phyloP scores from a whole-genome alignment of 352 stramenopile species.

The Phytopythium kandeliae region DNA sequence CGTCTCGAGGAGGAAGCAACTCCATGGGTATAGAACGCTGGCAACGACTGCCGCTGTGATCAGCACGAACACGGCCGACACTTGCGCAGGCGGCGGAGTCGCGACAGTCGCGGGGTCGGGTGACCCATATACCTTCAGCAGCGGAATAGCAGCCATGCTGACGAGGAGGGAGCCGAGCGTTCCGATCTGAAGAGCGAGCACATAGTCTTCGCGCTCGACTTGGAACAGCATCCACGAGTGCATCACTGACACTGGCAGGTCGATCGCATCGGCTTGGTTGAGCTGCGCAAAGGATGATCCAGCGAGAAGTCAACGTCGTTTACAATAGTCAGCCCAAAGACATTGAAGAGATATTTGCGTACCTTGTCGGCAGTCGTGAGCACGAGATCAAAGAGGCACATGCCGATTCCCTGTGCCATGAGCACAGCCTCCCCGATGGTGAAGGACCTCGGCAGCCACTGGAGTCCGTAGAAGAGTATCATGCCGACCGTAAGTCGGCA shows the following conservation, averaged over 20 bases:
- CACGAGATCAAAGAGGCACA: constrained; percentile 42
- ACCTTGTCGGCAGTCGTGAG: constrained; percentile 45
- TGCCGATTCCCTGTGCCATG: constrained; percentile 47
- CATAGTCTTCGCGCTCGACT: constrained; percentile 29
- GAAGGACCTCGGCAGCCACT: constrained; percentile 53
- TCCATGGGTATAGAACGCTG: constrained; percentile 54
- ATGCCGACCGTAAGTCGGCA: constrained; percentile 24
- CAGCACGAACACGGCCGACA: constrained; percentile 24
- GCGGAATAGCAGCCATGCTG: constrained; percentile 32
- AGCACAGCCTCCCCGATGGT: constrained; percentile 69
- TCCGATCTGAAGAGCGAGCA: constrained; percentile 57
- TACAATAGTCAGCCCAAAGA: background rate
- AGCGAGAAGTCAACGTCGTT: too few species aligned
- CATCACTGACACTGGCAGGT: constrained; percentile 5
- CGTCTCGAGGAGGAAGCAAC: constrained; percentile 52
- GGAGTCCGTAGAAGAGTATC: constrained; percentile 35
- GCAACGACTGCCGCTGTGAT: constrained; percentile 24
- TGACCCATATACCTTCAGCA: constrained; percentile 37
- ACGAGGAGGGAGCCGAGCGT: constrained; percentile 44
- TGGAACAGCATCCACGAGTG: constrained; percentile 23
- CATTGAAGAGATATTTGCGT: background rate
- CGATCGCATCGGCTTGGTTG: constrained; percentile 16
- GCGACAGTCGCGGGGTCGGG: constrained; percentile 32
- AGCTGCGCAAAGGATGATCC: constrained; percentile 10
- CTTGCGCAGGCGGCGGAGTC: constrained; percentile 18